Evolutionary conservation across 495 filamentous ascomycete species (phyloP).

Genomic region (Saxophila tyrrhenica): DNA sequence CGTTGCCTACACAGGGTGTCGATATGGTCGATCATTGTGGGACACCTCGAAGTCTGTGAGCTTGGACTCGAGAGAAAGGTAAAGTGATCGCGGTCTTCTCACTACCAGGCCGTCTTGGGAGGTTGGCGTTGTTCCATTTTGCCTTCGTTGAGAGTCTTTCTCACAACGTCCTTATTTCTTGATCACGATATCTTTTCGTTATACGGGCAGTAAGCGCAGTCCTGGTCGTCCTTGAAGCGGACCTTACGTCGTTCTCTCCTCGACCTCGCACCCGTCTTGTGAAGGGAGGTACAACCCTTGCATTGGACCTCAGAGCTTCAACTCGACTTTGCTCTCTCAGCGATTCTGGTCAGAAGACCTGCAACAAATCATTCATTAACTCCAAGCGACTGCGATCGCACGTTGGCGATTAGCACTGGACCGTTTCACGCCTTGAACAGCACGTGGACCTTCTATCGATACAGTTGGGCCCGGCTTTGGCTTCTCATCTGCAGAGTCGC

Average conservation of each 20-base stretch:
- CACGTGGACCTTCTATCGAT: background rate
- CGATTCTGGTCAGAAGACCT: background rate
- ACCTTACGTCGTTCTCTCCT: background rate
- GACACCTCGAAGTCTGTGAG: background rate
- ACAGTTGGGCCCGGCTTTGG: too few species aligned
- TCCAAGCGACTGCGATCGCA: background rate
- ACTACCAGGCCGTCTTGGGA: background rate
- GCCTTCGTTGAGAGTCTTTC: background rate
- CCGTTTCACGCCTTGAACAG: background rate
- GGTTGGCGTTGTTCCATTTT: background rate
- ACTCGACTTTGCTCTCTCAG: background rate
- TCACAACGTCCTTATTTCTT: too few species aligned
- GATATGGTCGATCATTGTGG: background rate
- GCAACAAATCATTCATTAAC: constrained; percentile 1
- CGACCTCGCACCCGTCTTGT: background rate
- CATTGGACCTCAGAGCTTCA: background rate
- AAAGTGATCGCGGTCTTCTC: background rate
- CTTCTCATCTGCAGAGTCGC: too few species aligned
- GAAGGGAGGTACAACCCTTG: constrained; percentile 1
- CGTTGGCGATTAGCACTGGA: background rate
- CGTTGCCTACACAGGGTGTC: background rate
- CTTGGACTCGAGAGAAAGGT: background rate
- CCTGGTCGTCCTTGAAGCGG: background rate
- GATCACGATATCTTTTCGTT: too few species aligned
- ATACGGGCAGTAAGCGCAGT: background rate